A percentile compares a stretch with the other conserved stretches of the same genome.
phyloP scores from a whole-genome alignment of 768 basidiomycete genomes.

The Cystofilobasidium bisporidii region DNA sequence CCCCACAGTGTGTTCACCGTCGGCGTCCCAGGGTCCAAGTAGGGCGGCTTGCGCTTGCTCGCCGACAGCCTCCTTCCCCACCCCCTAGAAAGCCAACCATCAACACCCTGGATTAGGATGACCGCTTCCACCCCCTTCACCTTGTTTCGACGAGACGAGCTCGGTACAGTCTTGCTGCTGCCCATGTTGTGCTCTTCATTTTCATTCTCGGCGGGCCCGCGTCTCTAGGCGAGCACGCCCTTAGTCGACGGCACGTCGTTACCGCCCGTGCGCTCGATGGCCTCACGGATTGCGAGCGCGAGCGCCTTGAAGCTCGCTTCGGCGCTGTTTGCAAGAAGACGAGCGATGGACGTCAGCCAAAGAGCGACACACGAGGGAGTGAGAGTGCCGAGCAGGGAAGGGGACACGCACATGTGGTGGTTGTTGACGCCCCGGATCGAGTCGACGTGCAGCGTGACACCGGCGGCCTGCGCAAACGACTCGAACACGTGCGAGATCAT shows the following conservation, averaged over 20 bases:
- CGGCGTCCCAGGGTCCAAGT: slow-evolving; percentile 11
- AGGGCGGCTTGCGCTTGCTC: too few species aligned
- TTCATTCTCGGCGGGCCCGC: neutral
- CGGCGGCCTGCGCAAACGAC: slow-evolving; percentile 94
- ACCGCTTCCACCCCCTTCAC: too few species aligned
- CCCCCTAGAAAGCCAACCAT: too few species aligned
- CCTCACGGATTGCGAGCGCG: slow-evolving; percentile 87
- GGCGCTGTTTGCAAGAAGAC: slow-evolving; percentile 48
- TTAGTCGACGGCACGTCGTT: slow-evolving; percentile 93
- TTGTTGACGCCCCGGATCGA: slow-evolving; percentile 92
- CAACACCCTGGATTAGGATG: too few species aligned
- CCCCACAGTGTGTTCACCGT: slow-evolving; percentile 14
- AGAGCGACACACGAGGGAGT: neutral
- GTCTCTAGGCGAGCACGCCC: slow-evolving; percentile 56
- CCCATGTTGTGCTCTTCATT: neutral
- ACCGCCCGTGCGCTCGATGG: slow-evolving; percentile 80
- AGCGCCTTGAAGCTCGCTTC: slow-evolving; percentile 98
- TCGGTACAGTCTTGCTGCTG: too few species aligned
- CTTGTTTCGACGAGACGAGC: too few species aligned
- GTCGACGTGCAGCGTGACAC: slow-evolving; percentile 87
- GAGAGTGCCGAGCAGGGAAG: neutral
- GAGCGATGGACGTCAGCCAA: neutral
- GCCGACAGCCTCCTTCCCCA: too few species aligned
- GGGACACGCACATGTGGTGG: slow-evolving; percentile 70
- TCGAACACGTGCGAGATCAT: slow-evolving; percentile 98